Base-by-base conservation (phyloP, 768 basidiomycete species). In the Porphyrellus cyaneotinctus region DNA sequence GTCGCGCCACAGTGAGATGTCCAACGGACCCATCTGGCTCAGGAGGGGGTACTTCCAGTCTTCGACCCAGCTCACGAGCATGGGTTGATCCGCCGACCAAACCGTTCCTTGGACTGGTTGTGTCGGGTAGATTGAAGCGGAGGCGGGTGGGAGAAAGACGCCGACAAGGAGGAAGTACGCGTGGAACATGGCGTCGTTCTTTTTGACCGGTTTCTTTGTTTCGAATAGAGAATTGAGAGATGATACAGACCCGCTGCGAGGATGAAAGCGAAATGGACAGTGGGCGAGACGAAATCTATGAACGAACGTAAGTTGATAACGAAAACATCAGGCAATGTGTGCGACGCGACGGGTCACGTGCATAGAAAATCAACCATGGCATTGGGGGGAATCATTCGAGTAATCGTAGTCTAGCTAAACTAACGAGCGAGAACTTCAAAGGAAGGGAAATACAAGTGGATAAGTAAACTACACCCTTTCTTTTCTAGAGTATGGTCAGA, bases 21-120 rank as follows among this genome's bases (percentile, higher is more conserved):
- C 65, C 23, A 83, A 47, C 1, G 56, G 53, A 1, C 77, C 75
- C 67, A 81, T 75, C 13, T 74, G 62, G 30, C 50, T 48, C 7
- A 85, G 53, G 20, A 60, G 58, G 0, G 84, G 83, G 9, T 56
- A 55, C 1, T 41, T 62, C 7, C 66, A 62, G 39, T 81, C 77
- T 36, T 85, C 82, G 33, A 63, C 65, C 84, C 84, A 87, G 4
- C 63, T 73, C 4, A 83, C 61, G 10, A 61, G 36, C 22, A 71
- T 71, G 6, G 71, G 66, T 37, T 72, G 65, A 10, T 80, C 82
- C 32, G 78, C 72, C 28, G 63, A 60, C 54, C 76, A 76, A 3
- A 74, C 70, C 0, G 81, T 79, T 18, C 62, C 68, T 30, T 76
- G 67, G 15, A 76, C 54, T 4, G 83, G 84, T 15, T 72, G 62